phyloP scores from a whole-genome alignment of 768 basidiomycete genomes.

The Hydnomerulius pinastri region DNA sequence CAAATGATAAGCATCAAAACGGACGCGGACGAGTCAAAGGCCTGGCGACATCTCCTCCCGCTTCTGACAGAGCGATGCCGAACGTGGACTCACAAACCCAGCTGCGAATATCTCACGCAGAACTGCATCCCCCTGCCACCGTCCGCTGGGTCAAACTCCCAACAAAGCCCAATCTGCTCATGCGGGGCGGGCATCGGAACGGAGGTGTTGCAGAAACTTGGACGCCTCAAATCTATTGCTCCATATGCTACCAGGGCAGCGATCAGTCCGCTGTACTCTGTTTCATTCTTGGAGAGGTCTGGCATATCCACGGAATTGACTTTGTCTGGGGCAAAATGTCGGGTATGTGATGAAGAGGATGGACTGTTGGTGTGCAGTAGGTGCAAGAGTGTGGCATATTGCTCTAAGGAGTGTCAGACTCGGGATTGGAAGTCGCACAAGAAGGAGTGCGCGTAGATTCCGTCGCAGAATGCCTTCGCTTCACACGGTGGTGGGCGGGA shows the following conservation, averaged over 20 bases:
- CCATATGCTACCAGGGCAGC: conserved; percentile 51
- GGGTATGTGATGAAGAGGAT: conserved; percentile 20
- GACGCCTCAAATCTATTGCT: conserved; percentile 42
- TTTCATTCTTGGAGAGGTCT: conserved; percentile 49
- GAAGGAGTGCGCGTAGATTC: conserved; percentile 26
- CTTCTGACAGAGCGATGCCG: conserved; percentile 54
- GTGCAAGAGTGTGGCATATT: conserved; percentile 45
- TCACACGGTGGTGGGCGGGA: too few relatives aligned
- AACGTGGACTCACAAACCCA: conserved; percentile 46
- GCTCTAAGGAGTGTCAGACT: conserved; percentile 46
- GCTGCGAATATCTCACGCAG: conserved; percentile 49
- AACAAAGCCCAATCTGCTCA: conserved; percentile 46
- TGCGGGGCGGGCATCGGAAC: conserved; percentile 55
- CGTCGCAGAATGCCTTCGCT: too few relatives aligned
- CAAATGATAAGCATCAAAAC: conserved; percentile 15
- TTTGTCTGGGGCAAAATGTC: conserved; percentile 12
- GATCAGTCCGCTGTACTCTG: conserved; percentile 53
- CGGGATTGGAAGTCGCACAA: conserved; percentile 51
- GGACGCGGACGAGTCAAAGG: conserved; percentile 20
- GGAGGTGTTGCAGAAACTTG: conserved; percentile 36
- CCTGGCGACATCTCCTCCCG: conserved; percentile 56
- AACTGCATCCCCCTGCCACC: conserved; percentile 38
- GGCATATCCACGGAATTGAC: conserved; percentile 5
- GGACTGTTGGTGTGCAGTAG: conserved; percentile 34
- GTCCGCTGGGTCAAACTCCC: conserved; percentile 33